Base-by-base conservation (phyloP, 2,329 filamentous ascomycete genomes). In the Aschersonia sp. region DNA sequence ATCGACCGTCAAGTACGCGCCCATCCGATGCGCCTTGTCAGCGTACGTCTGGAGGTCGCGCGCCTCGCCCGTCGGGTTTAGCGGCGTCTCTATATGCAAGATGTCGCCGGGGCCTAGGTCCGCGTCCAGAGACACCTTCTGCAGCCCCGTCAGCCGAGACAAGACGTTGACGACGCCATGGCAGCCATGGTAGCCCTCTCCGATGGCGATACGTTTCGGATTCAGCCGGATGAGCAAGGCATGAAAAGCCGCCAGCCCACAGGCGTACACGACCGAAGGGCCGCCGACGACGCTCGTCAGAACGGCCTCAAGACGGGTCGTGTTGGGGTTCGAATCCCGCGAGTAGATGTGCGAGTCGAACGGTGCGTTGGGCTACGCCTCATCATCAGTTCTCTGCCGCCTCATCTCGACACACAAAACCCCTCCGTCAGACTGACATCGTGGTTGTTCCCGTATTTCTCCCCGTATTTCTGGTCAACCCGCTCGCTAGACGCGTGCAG, bases 101-200 rank as follows among this genome's bases (percentile, higher is more conserved):
- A 97, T 70, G 62, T 97, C 92, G 3, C 91, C 91, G 3, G 77
- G 67, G 30, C 80, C 73, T 3, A 97, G 72, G 35, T 80, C 75
- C 41, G 78, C 85, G 57, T 84, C 77, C 10, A 97, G 74, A 29
- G 81, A 74, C 2, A 96, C 72, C 54, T 83, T 75, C 60, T 82
- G 66, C 30, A 94, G 76, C 0, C 84, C 84, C 30, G 82, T 87
- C 45, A 96, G 77, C 53, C 87, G 85, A 50, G 75, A 66, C 54
- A 94, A 73, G 48, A 97, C 67, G 32, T 66, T 66, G 56, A 96
- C 77, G 31, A 95, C 85, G 51, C 86, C 88, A 64, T 95, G 88
- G 65, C 87, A 94, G 56, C 92, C 92, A 68, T 97, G 92, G 67
- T 97, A 98, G 42, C 89, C 89, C 12, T 75, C 80, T 40, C 82